Conservation (phyloP, 768 basidiomycete species). For the Podaxis sp. region DNA sequence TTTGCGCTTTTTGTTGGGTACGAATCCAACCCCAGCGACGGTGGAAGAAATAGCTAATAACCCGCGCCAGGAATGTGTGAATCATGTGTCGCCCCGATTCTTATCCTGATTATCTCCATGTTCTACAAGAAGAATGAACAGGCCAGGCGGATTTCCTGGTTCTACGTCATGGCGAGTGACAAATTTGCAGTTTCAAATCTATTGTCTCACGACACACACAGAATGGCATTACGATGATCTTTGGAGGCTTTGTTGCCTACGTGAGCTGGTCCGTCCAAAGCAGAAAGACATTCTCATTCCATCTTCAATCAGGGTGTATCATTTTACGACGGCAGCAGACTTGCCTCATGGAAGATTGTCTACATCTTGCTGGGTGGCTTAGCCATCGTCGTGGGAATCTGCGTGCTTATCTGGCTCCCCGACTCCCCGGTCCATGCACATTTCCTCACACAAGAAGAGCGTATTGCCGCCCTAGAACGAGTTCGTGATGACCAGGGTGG, state of each 20-base stretch:
- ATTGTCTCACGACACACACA: conserved; percentile 21
- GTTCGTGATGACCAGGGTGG: conserved; percentile 69
- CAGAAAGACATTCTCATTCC: neutral
- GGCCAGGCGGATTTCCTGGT: conserved; percentile 61
- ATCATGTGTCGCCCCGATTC: conserved; percentile 60
- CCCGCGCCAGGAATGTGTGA: conserved; percentile 58
- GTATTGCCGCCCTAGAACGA: conserved; percentile 62
- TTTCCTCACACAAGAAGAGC: conserved; percentile 57
- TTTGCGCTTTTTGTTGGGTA: conserved; percentile 60
- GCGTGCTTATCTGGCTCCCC: conserved; percentile 60
- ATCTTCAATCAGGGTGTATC: conserved; percentile 46
- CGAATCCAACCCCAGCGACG: conserved; percentile 4
- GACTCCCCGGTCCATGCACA: conserved; percentile 64
- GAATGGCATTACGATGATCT: conserved; percentile 60
- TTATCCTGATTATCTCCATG: conserved; percentile 64
- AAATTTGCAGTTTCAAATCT: neutral
- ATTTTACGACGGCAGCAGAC: conserved; percentile 43
- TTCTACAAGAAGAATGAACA: conserved; percentile 72
- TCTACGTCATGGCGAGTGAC: conserved; percentile 58
- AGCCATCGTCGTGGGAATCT: conserved; percentile 56
- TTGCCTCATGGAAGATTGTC: conserved; percentile 63
- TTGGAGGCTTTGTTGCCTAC: conserved; percentile 66
- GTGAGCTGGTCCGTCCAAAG: conserved; percentile 27
- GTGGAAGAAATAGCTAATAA: neutral
- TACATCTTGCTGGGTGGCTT: conserved; percentile 61